Conservation (phyloP, 768 basidiomycete genomes). For the Lyophyllum atratum region DNA sequence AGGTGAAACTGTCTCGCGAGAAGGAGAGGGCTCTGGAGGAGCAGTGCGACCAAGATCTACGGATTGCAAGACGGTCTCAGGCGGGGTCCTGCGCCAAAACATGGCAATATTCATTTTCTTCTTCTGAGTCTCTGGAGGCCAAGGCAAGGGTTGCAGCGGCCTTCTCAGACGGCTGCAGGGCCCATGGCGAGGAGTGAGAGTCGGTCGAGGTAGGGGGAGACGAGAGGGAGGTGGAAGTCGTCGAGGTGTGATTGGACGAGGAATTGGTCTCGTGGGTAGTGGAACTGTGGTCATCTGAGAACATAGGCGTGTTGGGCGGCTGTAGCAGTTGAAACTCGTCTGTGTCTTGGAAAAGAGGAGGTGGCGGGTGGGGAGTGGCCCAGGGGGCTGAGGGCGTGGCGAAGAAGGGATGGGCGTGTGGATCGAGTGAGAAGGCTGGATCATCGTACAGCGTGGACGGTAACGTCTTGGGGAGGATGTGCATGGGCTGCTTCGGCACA, state of each 20-base stretch:
- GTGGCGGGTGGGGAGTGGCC: slow-evolving; percentile 19
- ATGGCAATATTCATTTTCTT: slow-evolving; percentile 17
- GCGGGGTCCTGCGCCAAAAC: slow-evolving; percentile 21
- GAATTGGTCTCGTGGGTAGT: slow-evolving; percentile 13
- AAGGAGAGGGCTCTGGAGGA: slow-evolving; percentile 4
- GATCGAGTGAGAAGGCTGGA: slow-evolving; percentile 63
- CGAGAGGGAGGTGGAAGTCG: slow-evolving; percentile 20
- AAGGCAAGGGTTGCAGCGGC: slow-evolving; percentile 1
- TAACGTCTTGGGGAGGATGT: slow-evolving; percentile 20
- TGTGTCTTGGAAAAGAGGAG: slow-evolving; percentile 5
- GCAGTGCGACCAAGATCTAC: slow-evolving; percentile 12
- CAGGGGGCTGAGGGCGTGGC: slow-evolving; percentile 29
- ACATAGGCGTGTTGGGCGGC: slow-evolving; percentile 31
- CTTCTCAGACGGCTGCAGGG: slow-evolving; percentile 1
- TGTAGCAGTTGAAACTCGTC: slow-evolving; percentile 30
- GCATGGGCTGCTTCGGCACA: slow-evolving; percentile 6
- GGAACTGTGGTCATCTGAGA: slow-evolving; percentile 18
- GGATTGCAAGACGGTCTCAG: slow-evolving; percentile 13
- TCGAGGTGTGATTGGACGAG: slow-evolving; percentile 17
- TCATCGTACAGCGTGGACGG: slow-evolving; percentile 41
- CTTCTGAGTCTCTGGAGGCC: slow-evolving; percentile 17
- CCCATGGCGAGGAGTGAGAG: slow-evolving; percentile 12
- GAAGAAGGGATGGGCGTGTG: slow-evolving; percentile 48
- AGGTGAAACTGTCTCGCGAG: slow-evolving; percentile 7
- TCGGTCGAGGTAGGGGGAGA: slow-evolving; percentile 17